These are phyloP conservation scores for Malassezia dermatis DNA, from an alignment of 1,284 basidiomycete genomes.

Conservation along the genomic window DNA sequence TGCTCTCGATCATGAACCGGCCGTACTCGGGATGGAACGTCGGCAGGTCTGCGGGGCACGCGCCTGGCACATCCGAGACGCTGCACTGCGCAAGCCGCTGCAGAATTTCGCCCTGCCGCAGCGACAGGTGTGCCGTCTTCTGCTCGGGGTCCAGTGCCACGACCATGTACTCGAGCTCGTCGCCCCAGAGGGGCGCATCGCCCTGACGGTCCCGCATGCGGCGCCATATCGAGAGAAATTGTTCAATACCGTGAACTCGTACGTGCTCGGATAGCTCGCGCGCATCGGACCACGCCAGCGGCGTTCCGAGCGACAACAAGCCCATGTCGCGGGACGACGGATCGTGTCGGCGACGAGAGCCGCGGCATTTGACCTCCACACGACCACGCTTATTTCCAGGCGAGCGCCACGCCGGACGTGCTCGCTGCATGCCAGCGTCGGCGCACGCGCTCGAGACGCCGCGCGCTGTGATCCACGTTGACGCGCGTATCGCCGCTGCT, in stretches of 20 bases:
- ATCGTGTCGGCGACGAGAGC: not conserved
- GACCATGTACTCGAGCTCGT: slow-evolving; percentile 99
- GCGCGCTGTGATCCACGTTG: not conserved
- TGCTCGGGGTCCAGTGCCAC: slow-evolving; percentile 68
- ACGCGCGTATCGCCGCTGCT: not conserved
- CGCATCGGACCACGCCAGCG: slow-evolving; percentile 81
- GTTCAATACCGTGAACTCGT: slow-evolving; percentile 80
- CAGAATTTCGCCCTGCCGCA: slow-evolving; percentile 87
- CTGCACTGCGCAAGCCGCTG: slow-evolving; percentile 56
- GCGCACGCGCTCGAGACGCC: not conserved
- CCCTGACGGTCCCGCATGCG: slow-evolving; percentile 80
- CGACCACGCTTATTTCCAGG: not conserved
- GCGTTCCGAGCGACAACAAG: slow-evolving; percentile 84
- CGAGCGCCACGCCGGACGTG: not conserved
- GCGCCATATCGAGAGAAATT: slow-evolving; percentile 88
- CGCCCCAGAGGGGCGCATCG: slow-evolving; percentile 93
- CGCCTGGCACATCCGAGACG: slow-evolving; percentile 54
- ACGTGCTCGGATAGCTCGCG: slow-evolving; percentile 72
- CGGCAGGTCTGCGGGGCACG: slow-evolving; percentile 50
- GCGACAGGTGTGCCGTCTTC: slow-evolving; percentile 74
- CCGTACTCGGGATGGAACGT: slow-evolving; percentile 99
- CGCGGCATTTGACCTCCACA: not conserved
- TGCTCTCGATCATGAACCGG: slow-evolving; percentile 96
- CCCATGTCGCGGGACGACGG: slow-evolving; percentile 59
- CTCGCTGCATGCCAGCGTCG: not conserved